Base-by-base conservation (phyloP, 352 stramenopile genomes). In the Pythium sukuiense region DNA sequence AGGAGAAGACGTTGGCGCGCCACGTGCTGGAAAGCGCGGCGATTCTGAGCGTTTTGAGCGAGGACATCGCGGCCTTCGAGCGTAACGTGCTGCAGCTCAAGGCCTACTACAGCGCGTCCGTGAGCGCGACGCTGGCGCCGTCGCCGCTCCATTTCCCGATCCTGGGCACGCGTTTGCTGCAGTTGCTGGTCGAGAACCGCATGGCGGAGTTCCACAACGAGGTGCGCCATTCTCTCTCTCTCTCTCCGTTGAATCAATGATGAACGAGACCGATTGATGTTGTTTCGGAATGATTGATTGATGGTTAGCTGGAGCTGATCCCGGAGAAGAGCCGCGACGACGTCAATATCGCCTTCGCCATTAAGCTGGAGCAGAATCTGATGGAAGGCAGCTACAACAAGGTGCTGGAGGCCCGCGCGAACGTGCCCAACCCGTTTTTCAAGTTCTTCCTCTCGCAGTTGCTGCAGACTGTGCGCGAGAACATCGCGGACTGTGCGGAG, bases 401-500 rank as follows among this genome's bases (percentile, higher is more conserved):
- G 78, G 88, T 98, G 26, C 83, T 98, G 18, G 83, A 95, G 64
- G 81, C 91, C 13, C 88, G 79, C 41, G 73, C 84, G n/a, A 83
- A 92, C 66, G 85, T 98, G 63, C 96, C 96, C 8, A 88, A 97
- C 71, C 87, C 88, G 57, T 90, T 90, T 61, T 98, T 98, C 80
- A 83, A 85, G 72, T 98, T 98, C 72, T 98, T 98, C 76, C 85
- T 99, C 45, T 83, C 92, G 29, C 90, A 97, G 66, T 71, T 98
- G 32, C 73, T 98, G 27, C 88, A 97, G 72, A 98, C 96, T 9
- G 96, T 99, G 46, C 85, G 96, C 14, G 95, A 98, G 71, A 96
- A 95, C 64, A 97, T 99, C 74, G 96, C 95, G 14, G 96, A 98
- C 77, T 98, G 94, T 79, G 87, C 96, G 37, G 94, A 98, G 81